Evolutionary conservation across 371 early-diverging fungal species (phyloP), one percentile per base, ranked within the genome.

Genomic region (Rhizopus sp.): DNA sequence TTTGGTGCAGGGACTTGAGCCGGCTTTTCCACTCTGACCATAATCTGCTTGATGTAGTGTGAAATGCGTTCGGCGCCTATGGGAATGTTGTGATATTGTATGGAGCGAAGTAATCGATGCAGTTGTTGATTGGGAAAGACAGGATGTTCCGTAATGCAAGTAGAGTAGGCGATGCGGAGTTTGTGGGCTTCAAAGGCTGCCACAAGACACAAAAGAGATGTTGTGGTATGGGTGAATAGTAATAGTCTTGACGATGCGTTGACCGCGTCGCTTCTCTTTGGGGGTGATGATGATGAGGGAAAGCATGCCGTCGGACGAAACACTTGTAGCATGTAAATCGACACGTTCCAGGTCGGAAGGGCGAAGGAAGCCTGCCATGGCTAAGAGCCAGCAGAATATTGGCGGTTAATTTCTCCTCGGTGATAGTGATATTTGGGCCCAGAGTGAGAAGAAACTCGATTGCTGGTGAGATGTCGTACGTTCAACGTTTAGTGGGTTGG

Each of bases 321-420:
- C 12, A 1, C 40, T 3, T 29, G 42, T 16, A 2, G 37, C 34
- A 5, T 53, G 4, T 23, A 67, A 40, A 37, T 64, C 54, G 10
- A 64, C 15, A 23, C 54, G 59, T 6, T 67, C n/a, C 62, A 66
- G 53, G 46, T 71, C 72, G 7, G 64, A 51, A 13, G 64, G 66
- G 7, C 62, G 56, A 7, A 71, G 38, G 47, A 71, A 71, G 13
- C 63, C 62, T 15, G 30, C 33, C 41, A 67, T 56, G 1, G 50
- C 61, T 4, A 68, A 45, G 1, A 63, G 53, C 53, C 62, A 67
- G 37, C 50, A 54, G 16, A n/a, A 55, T 55, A 29, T 62, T 67
- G 23, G 2, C 23, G 23, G 23, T 23, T 23, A 23, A 23, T 23
- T 23, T 0, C 2, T 23, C 23, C 23, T 23, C 23, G 2, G 23